Evolutionary conservation across 441 rosid species (phyloP).

Genomic region (Pelargonium fulgidum): DNA sequence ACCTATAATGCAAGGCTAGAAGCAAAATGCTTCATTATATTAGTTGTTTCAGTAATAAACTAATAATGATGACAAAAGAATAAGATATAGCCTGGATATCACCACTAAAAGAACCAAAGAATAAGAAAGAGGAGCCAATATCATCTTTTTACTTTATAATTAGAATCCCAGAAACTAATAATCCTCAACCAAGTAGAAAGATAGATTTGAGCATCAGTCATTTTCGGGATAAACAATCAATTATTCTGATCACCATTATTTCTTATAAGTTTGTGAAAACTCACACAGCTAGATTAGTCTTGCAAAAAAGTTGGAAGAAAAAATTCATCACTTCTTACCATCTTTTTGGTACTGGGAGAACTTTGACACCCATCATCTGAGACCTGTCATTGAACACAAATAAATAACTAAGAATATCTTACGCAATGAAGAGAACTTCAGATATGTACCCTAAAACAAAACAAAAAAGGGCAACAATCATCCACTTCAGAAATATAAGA

Average conservation of each 20-base stretch:
- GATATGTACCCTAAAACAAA: no score
- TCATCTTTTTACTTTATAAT: not conserved
- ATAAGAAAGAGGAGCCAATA: not conserved
- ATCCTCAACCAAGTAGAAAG: not conserved
- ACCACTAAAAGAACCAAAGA: not conserved
- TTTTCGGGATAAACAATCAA: not conserved
- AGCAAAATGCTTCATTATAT: not conserved
- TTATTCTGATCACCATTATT: not conserved
- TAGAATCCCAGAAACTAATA: not conserved
- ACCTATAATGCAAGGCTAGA: not conserved
- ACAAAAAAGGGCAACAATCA: no score
- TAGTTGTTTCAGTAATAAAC: not conserved
- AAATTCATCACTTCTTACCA: conserved; percentile 39
- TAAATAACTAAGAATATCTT: not conserved
- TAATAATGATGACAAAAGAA: not conserved
- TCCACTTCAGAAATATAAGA: no score
- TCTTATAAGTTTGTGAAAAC: not conserved
- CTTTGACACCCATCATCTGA: conserved; percentile 29
- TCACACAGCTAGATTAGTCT: not conserved
- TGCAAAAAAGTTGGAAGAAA: conserved; percentile 2
- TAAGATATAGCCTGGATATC: not conserved
- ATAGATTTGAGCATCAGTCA: not conserved
- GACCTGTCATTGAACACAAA: conserved; percentile 36
- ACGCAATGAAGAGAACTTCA: no score
- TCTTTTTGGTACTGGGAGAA: conserved; percentile 54